A percentile compares a stretch with the other conserved stretches of the same genome.
phyloP scores from a whole-genome alignment of 257 asterid species.

The Phtheirospermum japonicum region DNA sequence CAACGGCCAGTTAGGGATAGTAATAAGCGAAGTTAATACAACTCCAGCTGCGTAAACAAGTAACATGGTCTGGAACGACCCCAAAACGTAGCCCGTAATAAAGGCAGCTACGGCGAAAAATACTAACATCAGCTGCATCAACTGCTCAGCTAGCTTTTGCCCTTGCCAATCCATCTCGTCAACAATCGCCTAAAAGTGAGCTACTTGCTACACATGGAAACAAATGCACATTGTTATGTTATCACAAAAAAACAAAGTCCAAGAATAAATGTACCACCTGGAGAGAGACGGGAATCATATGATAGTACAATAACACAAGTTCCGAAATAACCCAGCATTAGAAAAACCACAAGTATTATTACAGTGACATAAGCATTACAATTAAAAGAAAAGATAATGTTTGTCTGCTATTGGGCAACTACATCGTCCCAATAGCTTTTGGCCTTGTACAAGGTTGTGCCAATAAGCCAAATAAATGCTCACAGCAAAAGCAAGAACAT shows the following conservation, averaged over 20 bases:
- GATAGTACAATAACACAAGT: too few relatives aligned
- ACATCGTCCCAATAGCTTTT: too few relatives aligned
- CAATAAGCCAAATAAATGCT: too few relatives aligned
- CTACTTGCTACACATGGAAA: not conserved
- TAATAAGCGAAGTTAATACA: conserved; percentile 52
- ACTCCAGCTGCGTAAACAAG: conserved; percentile 60
- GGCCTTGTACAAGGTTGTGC: too few relatives aligned
- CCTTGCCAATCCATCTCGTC: conserved; percentile 88
- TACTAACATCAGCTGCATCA: conserved; percentile 70
- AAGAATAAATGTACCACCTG: too few relatives aligned
- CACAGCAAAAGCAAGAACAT: too few relatives aligned
- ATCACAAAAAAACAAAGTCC: not conserved
- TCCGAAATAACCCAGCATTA: too few relatives aligned
- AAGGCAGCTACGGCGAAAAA: conserved; percentile 58
- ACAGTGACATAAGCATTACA: too few relatives aligned
- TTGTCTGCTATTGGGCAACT: too few relatives aligned
- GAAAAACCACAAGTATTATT: too few relatives aligned
- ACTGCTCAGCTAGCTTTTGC: conserved; percentile 67
- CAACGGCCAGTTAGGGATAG: conserved; percentile 69
- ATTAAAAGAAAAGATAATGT: too few relatives aligned
- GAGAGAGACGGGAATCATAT: too few relatives aligned
- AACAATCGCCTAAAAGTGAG: not conserved
- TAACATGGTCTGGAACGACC: conserved; percentile 68
- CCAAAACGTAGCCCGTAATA: conserved; percentile 50
- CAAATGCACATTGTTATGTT: not conserved